Base-by-base conservation (phyloP, 2,329 filamentous ascomycete genomes). In the Pseudocercospora vitis region DNA sequence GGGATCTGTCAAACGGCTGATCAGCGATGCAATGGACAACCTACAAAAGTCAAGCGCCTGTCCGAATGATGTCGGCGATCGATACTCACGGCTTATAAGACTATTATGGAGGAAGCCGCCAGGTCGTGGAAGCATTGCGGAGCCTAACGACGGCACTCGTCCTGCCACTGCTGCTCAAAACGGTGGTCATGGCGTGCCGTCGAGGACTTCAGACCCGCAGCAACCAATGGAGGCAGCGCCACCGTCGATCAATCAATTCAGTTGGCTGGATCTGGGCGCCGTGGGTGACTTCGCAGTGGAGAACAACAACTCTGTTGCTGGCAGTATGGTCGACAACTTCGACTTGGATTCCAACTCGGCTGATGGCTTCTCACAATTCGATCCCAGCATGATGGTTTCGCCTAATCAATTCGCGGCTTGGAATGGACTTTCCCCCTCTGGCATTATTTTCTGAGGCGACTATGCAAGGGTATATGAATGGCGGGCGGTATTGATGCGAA, bases 61-160 rank as follows among this genome's bases (percentile, higher is more conserved):
- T 7, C 72, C 77, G 1, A 81, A 85, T 46, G 80, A 84, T 56
- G 78, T 85, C 16, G 83, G 82, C 1, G 78, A 80, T 14, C 77
- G 83, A 11, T 86, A 86, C 60, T 80, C 83, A 3, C 76, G 80
- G 14, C 78, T 85, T 1, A 72, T 86, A 0, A 78, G 82, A 37
- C 73, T 85, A 12, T 68, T 86, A 2, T 86, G 83, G 83, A 74
- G 80, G 24, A 78, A 56, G 56, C 70, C 50, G 32, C 66, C 60
- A 29, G 66, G 58, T 35, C 46, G 53, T 40, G 60, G 58, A 12
- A 59, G 60, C 33, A 64, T 63, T 26, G 59, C 59, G 4, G 60
- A 65, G 16, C 57, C 52, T 21, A 59, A 32, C 50, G 62, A 60
- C 29, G 57, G 63, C 5, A 55, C 58, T 7, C 55, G 59, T 14